These are phyloP conservation scores for Zygosaccharomyces kombuchaensis DNA, from an alignment of 805 yeast species.

Conservation along the genomic window DNA sequence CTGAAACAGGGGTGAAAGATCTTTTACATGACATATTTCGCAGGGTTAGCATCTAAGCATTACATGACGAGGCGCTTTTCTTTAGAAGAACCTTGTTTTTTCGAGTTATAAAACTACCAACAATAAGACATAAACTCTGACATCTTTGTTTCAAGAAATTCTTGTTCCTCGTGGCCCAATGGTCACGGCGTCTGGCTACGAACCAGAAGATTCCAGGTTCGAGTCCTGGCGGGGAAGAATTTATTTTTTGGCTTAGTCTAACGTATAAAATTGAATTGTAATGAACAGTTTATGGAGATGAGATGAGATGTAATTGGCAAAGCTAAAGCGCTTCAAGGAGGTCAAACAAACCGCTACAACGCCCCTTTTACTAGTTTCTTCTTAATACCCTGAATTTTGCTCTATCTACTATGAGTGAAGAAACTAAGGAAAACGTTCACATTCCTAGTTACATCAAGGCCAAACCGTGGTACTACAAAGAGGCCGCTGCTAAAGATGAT, in stretches of 20 bases:
- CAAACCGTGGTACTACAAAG: conserved; percentile 34
- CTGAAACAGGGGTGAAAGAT: no score
- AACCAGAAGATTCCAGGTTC: conserved; percentile 51
- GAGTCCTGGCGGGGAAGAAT: conserved; percentile 50
- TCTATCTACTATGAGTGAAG: conserved; percentile 3
- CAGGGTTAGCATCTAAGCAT: no score
- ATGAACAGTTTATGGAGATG: no score
- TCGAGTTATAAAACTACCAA: no score
- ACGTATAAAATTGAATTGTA: no score
- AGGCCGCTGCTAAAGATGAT: conserved; percentile 10
- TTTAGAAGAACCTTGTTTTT: no score
- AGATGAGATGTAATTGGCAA: not conserved
- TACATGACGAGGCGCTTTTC: no score
- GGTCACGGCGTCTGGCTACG: conserved; percentile 76
- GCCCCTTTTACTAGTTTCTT: no score
- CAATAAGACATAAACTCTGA: no score
- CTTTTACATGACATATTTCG: no score
- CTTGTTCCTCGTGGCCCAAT: conserved; percentile 70
- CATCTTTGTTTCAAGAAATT: conserved; percentile 18
- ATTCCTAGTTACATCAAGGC: conserved; percentile 32
- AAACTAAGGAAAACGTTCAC: conserved; percentile 23
- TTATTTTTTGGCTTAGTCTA: conserved; percentile 12
- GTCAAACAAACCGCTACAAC: not conserved
- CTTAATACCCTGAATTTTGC: no score
- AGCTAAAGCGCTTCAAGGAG: not conserved